Evolutionary conservation across 805 yeast species (phyloP).

Genomic region (Saturnispora ahearnii): DNA sequence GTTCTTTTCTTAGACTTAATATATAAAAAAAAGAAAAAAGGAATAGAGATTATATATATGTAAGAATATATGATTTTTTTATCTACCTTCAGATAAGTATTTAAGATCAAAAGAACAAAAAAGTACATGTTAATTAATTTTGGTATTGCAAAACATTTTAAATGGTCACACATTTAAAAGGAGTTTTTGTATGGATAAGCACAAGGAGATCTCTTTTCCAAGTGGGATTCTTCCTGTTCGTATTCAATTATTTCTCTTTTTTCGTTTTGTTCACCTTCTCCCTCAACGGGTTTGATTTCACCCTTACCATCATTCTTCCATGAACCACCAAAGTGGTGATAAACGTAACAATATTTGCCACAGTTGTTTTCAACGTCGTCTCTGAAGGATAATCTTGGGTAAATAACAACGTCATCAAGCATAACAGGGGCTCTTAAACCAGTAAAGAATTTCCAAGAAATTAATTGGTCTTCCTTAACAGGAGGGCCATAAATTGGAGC

Average conservation of each 20-base stretch:
- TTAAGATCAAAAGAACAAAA: no score
- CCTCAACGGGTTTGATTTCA: constrained; percentile 28
- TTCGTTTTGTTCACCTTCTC: constrained; percentile 19
- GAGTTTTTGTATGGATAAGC: constrained; percentile 3
- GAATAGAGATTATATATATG: no score
- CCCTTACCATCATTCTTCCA: constrained; percentile 30
- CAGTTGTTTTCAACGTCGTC: constrained; percentile 28
- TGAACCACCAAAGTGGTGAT: constrained; percentile 30
- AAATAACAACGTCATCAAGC: constrained; percentile 29
- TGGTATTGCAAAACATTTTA: neutral
- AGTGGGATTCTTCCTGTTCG: constrained; percentile 13
- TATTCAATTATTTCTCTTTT: neutral
- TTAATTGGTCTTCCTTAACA: constrained; percentile 19
- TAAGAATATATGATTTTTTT: no score
- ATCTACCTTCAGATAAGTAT: no score
- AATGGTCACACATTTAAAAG: neutral
- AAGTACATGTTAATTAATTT: no score
- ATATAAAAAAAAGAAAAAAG: no score
- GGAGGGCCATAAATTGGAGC: constrained; percentile 28
- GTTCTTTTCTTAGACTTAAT: no score
- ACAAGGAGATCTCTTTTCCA: constrained; percentile 9
- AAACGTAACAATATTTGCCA: constrained; percentile 29
- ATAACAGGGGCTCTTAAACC: constrained; percentile 28
- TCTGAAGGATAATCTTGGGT: constrained; percentile 28
- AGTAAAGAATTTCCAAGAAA: constrained; percentile 28